Percentiles rank a stretch among this genome's conserved stretches.
Conservation (phyloP, 2,329 filamentous ascomycete genomes). For the Neocatenulostroma microsporum region DNA sequence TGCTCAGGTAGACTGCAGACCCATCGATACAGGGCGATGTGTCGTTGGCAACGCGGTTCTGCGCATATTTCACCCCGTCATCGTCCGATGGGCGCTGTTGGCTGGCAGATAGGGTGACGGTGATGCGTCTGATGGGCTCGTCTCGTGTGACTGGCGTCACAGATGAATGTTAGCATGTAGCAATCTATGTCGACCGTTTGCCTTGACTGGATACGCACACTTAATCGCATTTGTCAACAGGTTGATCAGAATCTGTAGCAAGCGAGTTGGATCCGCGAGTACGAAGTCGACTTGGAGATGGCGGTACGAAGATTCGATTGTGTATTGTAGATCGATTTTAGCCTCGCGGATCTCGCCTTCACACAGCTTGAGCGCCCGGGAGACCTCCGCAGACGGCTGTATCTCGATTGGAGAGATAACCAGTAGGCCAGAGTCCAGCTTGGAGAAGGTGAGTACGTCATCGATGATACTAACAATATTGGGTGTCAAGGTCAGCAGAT, state of each 20-base stretch:
- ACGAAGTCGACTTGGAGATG: constrained; percentile 33
- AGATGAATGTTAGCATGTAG: too few species aligned
- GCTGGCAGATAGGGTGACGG: constrained; percentile 32
- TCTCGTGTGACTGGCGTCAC: too few species aligned
- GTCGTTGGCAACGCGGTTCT: constrained; percentile 14
- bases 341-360: constrained; percentile 23
- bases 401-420: constrained; percentile 35
- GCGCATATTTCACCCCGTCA: constrained; percentile 29
- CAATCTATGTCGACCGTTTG: too few species aligned
- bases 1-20: constrained; percentile 34
- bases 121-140: constrained; percentile 30
- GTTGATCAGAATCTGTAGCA: constrained; percentile 38
- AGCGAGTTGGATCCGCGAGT: constrained; percentile 35
- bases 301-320: constrained; percentile 31
- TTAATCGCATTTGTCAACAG: too few species aligned
- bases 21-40: constrained; percentile 25
- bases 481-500: too few species aligned
- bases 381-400: constrained; percentile 29
- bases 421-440: constrained; percentile 39
- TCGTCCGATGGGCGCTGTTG: constrained; percentile 26
- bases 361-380: constrained; percentile 28
- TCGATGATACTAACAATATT: too few species aligned
- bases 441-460: constrained; percentile 40
- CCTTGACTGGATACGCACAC: too few species aligned
- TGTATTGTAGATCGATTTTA: constrained; percentile 19